Evolutionary conservation across 176 grass and related monocot genomes (phyloP), one percentile per base, ranked within the genome.

Genomic region (Tuctoria greenei): DNA sequence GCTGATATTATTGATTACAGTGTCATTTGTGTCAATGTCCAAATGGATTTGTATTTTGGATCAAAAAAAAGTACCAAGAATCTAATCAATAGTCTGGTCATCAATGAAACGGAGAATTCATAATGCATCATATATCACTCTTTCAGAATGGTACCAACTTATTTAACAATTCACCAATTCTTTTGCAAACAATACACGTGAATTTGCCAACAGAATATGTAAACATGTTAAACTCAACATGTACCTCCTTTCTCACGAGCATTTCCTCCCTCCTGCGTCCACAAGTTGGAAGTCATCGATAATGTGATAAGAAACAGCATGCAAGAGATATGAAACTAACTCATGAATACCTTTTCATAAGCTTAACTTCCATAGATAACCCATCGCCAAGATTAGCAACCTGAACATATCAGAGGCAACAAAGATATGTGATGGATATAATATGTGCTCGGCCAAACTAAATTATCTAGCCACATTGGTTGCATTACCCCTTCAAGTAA

Each of bases 361-460:
- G 79, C 51, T 93, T 93, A 73, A 88, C 91, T 73, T 98, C 95
- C 87, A 98, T 83, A 84, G 95, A 98, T 76, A 88, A 76, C 45
- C 95, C 91, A 93, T 98, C 85, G 58, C 95, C 91, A 63, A 92
- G 85, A 80, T 82, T 90, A 72, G 91, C 89, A 77, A 98, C 89
- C 95, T 98, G 51, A 36, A 83, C 11, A 73, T 72, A 73, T 80
- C 55, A 18, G 64, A 54, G 28, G 41, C 2, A 76, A 59, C 39
- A 79, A 78, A 76, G 7, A 42, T 73, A 34, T 40, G 21, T 47
- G 55, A 27, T 81, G 7, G 62, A 81, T 67, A 85, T 62, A 27
- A 72, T 21, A 58, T 81, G 78, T 43, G 14, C 43, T 74, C 7
- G 0, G 39, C 60, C 35, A 28, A 47, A 81, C 46, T 56, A 50